Percentiles rank a stretch among this genome's conserved stretches.
Evolutionary conservation across 2,329 filamentous ascomycete species (phyloP).

Genomic region (Colletotrichum sp.): DNA sequence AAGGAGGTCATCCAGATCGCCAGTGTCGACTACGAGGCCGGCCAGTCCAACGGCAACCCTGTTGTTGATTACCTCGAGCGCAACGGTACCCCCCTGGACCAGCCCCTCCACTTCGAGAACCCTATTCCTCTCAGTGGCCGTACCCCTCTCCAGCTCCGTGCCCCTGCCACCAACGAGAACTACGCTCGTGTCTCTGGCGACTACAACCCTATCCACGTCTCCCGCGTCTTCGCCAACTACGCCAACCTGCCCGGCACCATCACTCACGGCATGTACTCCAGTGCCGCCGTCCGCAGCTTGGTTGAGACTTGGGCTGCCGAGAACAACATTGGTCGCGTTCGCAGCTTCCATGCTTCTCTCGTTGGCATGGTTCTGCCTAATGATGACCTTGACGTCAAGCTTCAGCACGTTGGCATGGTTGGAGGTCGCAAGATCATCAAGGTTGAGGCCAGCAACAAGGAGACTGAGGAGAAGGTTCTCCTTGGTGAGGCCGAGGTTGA

Average conservation of each 20-base stretch:
- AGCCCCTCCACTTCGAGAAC: slow-evolving; percentile 97
- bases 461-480: slow-evolving; percentile 95
- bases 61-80: slow-evolving; percentile 96
- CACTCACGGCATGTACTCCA: slow-evolving; percentile 99
- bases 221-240: slow-evolving; percentile 93
- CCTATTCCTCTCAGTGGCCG: slow-evolving; percentile 94
- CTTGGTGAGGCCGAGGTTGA: slow-evolving; percentile 96
- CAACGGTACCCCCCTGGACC: slow-evolving; percentile 90
- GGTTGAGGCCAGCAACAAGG: slow-evolving; percentile 93
- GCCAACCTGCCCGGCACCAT: slow-evolving; percentile 96
- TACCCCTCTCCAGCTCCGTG: slow-evolving; percentile 84
- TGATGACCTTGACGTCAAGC: slow-evolving; percentile 91
- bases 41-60: slow-evolving; percentile 91
- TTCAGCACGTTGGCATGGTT: slow-evolving; percentile 98
- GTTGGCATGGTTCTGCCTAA: slow-evolving; percentile 99
- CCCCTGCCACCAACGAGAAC: slow-evolving; percentile 95
- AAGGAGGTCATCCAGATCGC: slow-evolving; percentile 98
- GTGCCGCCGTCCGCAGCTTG: slow-evolving; percentile 91
- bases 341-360: slow-evolving; percentile 94
- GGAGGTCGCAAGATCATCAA: slow-evolving; percentile 99
- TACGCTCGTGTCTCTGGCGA: slow-evolving; percentile 98
- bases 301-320: slow-evolving; percentile 99
- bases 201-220: slow-evolving; percentile 99
- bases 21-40: slow-evolving; percentile 95
- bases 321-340: slow-evolving; percentile 96